Evolutionary conservation across 345 rosid species (phyloP).

Genomic region (Aquilaria yunnanensis): DNA sequence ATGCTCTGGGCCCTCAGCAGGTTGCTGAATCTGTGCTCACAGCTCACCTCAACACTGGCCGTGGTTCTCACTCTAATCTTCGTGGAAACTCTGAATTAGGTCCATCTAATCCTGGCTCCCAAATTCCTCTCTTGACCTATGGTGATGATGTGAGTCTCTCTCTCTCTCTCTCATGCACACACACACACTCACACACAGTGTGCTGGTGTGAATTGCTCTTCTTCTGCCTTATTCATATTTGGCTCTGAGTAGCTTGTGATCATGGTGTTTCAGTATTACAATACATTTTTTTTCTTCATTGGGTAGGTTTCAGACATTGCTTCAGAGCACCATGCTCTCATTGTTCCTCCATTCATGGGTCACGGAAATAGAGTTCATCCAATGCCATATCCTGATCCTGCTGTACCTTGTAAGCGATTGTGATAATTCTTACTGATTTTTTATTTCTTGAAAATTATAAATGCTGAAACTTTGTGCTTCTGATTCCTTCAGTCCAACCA

Average conservation of each 20-base stretch:
- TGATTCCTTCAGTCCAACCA: slow-evolving; percentile 51
- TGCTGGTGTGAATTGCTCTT: neutral
- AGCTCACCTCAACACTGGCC: slow-evolving; percentile 56
- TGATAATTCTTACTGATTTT: neutral
- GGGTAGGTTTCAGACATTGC: slow-evolving; percentile 71
- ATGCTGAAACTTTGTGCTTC: slow-evolving; percentile 12
- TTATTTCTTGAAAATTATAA: neutral
- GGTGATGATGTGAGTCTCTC: slow-evolving; percentile 62
- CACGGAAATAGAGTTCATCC: slow-evolving; percentile 77
- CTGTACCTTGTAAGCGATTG: slow-evolving; percentile 58
- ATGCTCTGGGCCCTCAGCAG: slow-evolving; percentile 56
- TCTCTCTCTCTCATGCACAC: neutral
- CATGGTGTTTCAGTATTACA: neutral
- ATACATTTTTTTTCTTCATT: slow-evolving; percentile 9
- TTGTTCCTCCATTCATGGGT: slow-evolving; percentile 63
- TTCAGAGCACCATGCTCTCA: slow-evolving; percentile 86
- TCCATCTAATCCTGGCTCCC: slow-evolving; percentile 57
- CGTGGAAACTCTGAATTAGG: slow-evolving; percentile 61
- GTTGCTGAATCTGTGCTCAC: slow-evolving; percentile 50
- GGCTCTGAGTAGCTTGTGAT: too few relatives aligned
- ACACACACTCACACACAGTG: neutral
- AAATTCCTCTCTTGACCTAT: slow-evolving; percentile 87
- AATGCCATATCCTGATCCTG: slow-evolving; percentile 55
- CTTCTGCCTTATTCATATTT: too few relatives aligned
- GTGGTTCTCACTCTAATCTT: slow-evolving; percentile 24